Evolutionary conservation across 805 yeast genomes (phyloP).

Genomic region (Debaryomyces maramus): DNA sequence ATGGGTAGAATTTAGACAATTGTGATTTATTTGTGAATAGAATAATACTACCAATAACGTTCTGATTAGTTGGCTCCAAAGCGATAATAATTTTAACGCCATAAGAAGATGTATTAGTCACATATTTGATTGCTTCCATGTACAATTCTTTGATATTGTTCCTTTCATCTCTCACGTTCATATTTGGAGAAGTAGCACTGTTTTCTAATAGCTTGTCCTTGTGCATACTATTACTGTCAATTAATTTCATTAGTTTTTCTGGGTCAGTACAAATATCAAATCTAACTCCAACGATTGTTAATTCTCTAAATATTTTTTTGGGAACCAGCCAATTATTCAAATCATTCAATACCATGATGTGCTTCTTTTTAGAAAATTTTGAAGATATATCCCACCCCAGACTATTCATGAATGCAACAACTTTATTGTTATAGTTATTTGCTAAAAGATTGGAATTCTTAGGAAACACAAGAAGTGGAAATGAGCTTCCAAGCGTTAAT

Average conservation of each 20-base stretch:
- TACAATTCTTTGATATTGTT: slow-evolving; percentile 28
- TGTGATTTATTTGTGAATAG: slow-evolving; percentile 47
- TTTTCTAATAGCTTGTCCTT: slow-evolving; percentile 6
- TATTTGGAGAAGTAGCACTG: slow-evolving; percentile 12
- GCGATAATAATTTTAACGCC: slow-evolving; percentile 52
- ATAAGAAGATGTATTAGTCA: slow-evolving; percentile 25
- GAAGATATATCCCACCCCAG: slow-evolving; percentile 42
- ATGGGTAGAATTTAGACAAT: slow-evolving; percentile 51
- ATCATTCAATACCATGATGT: slow-evolving; percentile 43
- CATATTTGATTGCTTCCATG: slow-evolving; percentile 33
- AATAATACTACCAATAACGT: slow-evolving; percentile 53
- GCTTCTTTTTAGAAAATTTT: slow-evolving; percentile 19
- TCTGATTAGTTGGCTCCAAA: slow-evolving; percentile 51
- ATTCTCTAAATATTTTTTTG: slow-evolving; percentile 51
- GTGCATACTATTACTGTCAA: slow-evolving; percentile 12
- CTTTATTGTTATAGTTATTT: slow-evolving; percentile 19
- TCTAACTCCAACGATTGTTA: slow-evolving; percentile 57
- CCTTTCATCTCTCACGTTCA: slow-evolving; percentile 16
- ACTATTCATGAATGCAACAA: slow-evolving; percentile 33
- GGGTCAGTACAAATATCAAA: slow-evolving; percentile 54
- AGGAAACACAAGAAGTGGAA: slow-evolving; percentile 47
- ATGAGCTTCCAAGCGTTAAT: slow-evolving; percentile 44
- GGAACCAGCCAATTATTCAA: slow-evolving; percentile 53
- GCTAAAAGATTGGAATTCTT: slow-evolving; percentile 21
- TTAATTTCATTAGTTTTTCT: slow-evolving; percentile 42